phyloP scores from a whole-genome alignment of 129 eudicot species.

The Escallonia herrerae region DNA sequence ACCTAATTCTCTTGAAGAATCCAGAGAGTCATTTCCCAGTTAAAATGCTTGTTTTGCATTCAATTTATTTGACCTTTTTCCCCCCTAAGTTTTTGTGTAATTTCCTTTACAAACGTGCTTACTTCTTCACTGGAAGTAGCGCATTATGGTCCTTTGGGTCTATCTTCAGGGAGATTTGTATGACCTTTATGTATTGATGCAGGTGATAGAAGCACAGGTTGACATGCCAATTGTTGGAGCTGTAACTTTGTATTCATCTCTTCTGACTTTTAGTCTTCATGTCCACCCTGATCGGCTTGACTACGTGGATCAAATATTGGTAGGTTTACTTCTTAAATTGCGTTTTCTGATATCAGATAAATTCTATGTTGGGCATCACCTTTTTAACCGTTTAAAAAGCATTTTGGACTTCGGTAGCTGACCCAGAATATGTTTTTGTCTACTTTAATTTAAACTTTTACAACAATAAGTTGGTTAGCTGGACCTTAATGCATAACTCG shows the following conservation, averaged over 20 bases:
- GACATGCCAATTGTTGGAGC: slow-evolving; percentile 86
- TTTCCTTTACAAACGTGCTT: neutral
- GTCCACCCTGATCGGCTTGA: slow-evolving; percentile 94
- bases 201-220: slow-evolving; percentile 93
- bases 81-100: neutral
- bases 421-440: neutral
- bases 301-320: slow-evolving; percentile 94
- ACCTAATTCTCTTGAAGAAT: slow-evolving; percentile 8
- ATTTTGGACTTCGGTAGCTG: neutral
- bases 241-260: slow-evolving; percentile 86
- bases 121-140: neutral
- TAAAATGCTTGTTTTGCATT: slow-evolving; percentile 1
- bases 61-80: neutral
- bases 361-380: neutral
- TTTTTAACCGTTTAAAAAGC: neutral
- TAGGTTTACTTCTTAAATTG: slow-evolving; percentile 18
- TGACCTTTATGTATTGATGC: slow-evolving; percentile 17
- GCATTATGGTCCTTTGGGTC: neutral
- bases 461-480: too few relatives aligned
- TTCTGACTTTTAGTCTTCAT: slow-evolving; percentile 81
- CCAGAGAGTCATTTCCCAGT: slow-evolving; percentile 6
- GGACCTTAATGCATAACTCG: too few relatives aligned
- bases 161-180: slow-evolving; percentile 10
- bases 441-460: neutral
- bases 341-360: neutral